Evolutionary conservation across 495 filamentous ascomycete species (phyloP).

Genomic region (Chaetomidium leptoderma): DNA sequence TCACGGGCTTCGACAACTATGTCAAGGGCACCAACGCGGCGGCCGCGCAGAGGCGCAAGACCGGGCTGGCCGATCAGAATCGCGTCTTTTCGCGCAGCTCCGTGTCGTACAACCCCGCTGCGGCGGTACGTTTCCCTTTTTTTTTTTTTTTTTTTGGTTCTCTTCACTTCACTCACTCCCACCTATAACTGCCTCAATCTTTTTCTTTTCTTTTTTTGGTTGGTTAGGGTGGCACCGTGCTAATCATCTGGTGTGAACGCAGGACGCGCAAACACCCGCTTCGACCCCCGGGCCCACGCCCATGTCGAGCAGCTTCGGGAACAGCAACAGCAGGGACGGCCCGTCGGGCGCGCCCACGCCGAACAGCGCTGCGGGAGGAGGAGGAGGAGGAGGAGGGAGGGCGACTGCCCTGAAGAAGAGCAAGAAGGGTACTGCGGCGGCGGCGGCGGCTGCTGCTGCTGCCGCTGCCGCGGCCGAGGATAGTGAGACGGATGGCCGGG

Average conservation of each 20-base stretch:
- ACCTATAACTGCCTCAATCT: background rate
- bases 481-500: slow-evolving; percentile 47
- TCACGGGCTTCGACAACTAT: slow-evolving; percentile 95
- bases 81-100: slow-evolving; percentile 59
- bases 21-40: slow-evolving; percentile 69
- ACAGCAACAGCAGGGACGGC: slow-evolving; percentile 30
- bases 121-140: slow-evolving; percentile 8
- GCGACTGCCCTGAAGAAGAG: slow-evolving; percentile 39
- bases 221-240: background rate
- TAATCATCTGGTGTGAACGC: background rate
- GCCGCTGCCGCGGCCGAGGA: slow-evolving; percentile 36
- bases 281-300: slow-evolving; percentile 49
- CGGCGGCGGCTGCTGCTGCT: slow-evolving; percentile 21
- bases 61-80: slow-evolving; percentile 48
- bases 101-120: slow-evolving; percentile 49
- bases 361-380: slow-evolving; percentile 38
- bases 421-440: slow-evolving; percentile 34
- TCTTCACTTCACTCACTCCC: background rate
- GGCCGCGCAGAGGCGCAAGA: slow-evolving; percentile 48
- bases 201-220: background rate
- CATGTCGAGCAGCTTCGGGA: slow-evolving; percentile 41
- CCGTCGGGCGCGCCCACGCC: slow-evolving; percentile 45
- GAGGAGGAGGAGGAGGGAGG: slow-evolving; percentile 4
- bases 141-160: no score
- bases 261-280: slow-evolving; percentile 40